Conservation (phyloP, 202 grass and related monocot species). For the Panicum hallii region DNA sequence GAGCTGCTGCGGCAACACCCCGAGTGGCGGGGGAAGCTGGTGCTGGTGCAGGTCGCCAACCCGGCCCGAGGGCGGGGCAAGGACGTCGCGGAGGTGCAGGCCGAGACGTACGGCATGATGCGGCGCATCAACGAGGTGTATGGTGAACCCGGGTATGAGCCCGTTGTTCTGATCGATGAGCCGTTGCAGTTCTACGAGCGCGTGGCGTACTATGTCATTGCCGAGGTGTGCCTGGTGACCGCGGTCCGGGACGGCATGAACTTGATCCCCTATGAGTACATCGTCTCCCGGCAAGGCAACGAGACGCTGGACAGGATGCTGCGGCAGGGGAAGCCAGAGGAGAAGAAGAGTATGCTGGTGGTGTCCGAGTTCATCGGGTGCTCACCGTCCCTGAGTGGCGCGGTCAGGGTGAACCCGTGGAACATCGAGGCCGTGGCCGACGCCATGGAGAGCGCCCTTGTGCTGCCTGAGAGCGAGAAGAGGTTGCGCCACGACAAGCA, state of each 20-base stretch:
- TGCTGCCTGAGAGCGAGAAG: conserved; percentile 80
- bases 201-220: conserved; percentile 78
- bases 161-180: conserved; percentile 76
- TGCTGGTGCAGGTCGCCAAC: conserved; percentile 89
- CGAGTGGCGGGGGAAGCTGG: conserved; percentile 83
- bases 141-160: conserved; percentile 64
- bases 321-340: conserved; percentile 40
- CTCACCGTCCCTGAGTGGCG: conserved; percentile 85
- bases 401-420: conserved; percentile 90
- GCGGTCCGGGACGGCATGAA: conserved; percentile 94
- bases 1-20: conserved; percentile 75
- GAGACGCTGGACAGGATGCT: conserved; percentile 64
- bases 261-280: conserved; percentile 87
- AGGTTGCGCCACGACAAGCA: conserved; percentile 88
- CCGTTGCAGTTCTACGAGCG: conserved; percentile 83
- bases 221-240: conserved; percentile 89
- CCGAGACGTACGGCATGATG: conserved; percentile 69
- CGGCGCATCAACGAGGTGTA: conserved; percentile 73
- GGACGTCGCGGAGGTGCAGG: conserved; percentile 80
- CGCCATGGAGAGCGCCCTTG: conserved; percentile 78
- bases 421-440: conserved; percentile 88
- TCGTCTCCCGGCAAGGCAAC: conserved; percentile 78
- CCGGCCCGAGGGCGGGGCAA: conserved; percentile 77
- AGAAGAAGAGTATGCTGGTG: conserved; percentile 92
- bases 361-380: conserved; percentile 92